Conservation (phyloP, 139 green algal species). For the Prasinococcaceae sp. region DNA sequence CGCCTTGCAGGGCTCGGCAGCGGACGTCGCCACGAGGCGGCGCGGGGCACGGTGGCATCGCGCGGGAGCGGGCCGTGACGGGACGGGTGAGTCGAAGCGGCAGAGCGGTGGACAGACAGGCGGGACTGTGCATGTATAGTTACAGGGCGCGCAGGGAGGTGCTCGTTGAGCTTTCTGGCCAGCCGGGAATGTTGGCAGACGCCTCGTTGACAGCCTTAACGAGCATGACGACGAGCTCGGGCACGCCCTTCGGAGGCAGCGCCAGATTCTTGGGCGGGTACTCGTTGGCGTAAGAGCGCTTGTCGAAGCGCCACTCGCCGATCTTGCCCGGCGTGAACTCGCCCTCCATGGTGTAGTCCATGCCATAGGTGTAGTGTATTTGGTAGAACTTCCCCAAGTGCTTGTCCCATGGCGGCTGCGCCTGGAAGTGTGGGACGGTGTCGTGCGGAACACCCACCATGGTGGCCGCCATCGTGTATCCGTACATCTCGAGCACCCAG, state of each 20-base stretch:
- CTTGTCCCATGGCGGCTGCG: conserved; percentile 84
- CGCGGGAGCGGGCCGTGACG: too few relatives aligned
- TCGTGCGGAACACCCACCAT: conserved; percentile 28
- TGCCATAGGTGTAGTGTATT: conserved; percentile 95
- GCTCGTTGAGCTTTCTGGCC: too few relatives aligned
- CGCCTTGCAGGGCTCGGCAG: too few relatives aligned
- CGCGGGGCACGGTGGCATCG: too few relatives aligned
- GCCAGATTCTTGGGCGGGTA: conserved; percentile 31
- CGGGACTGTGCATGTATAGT: too few relatives aligned
- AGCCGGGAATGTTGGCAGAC: not conserved
- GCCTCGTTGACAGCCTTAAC: conserved; percentile 34
- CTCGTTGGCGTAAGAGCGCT: conserved; percentile 52
- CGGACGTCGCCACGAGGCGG: too few relatives aligned
- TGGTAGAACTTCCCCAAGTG: conserved; percentile 59
- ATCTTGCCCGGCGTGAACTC: conserved; percentile 39
- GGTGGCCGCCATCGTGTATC: conserved; percentile 57
- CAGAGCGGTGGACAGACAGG: too few relatives aligned
- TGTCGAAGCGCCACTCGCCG: conserved; percentile 89
- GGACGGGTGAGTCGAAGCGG: too few relatives aligned
- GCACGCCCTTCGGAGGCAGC: conserved; percentile 28
- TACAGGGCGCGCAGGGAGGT: too few relatives aligned
- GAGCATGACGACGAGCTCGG: conserved; percentile 18
- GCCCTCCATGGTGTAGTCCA: conserved; percentile 61
- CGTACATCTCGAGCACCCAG: conserved; percentile 93
- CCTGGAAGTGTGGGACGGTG: conserved; percentile 37